These are phyloP conservation scores for Endothia cerciana DNA, from an alignment of 2,329 filamentous ascomycete genomes.

Conservation along the genomic window DNA sequence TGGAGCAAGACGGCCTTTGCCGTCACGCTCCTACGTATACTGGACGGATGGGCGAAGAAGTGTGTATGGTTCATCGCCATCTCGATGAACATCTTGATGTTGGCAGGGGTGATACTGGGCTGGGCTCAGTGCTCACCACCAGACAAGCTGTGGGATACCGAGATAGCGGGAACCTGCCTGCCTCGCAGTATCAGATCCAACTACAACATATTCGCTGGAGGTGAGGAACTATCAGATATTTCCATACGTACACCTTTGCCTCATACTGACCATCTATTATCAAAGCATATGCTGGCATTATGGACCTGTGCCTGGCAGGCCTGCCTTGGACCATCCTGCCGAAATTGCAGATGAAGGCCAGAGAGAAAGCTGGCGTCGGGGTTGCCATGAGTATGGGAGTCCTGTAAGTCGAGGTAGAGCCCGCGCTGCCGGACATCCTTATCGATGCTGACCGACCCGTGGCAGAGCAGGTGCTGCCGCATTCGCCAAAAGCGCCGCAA, in stretches of 20 bases:
- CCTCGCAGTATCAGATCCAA: slow-evolving; percentile 27
- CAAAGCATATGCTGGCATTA: slow-evolving; percentile 23
- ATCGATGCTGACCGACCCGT: background rate
- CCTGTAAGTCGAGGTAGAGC: slow-evolving; percentile 41
- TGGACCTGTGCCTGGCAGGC: slow-evolving; percentile 26
- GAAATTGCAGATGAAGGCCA: slow-evolving; percentile 22
- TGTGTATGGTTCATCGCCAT: slow-evolving; percentile 40
- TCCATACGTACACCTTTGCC: background rate
- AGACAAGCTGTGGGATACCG: slow-evolving; percentile 33
- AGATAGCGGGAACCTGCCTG: slow-evolving; percentile 35
- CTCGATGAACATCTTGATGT: slow-evolving; percentile 37
- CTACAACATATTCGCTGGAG: slow-evolving; percentile 33
- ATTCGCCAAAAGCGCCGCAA: background rate
- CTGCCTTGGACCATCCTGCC: slow-evolving; percentile 28
- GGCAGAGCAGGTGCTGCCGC: background rate
- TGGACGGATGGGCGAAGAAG: slow-evolving; percentile 32
- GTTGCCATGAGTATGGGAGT: slow-evolving; percentile 30
- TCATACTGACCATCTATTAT: background rate
- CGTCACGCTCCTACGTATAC: slow-evolving; percentile 40
- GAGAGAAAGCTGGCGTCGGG: slow-evolving; percentile 25
- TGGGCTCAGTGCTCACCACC: slow-evolving; percentile 28
- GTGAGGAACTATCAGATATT: slow-evolving; percentile 19
- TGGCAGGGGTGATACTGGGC: slow-evolving; percentile 33
- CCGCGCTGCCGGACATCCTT: background rate
- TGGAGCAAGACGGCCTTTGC: slow-evolving; percentile 44